These are phyloP conservation scores for Nakaseomyces kungkrabaensis DNA, from an alignment of 1,139 yeast genomes.

Conservation along the genomic window DNA sequence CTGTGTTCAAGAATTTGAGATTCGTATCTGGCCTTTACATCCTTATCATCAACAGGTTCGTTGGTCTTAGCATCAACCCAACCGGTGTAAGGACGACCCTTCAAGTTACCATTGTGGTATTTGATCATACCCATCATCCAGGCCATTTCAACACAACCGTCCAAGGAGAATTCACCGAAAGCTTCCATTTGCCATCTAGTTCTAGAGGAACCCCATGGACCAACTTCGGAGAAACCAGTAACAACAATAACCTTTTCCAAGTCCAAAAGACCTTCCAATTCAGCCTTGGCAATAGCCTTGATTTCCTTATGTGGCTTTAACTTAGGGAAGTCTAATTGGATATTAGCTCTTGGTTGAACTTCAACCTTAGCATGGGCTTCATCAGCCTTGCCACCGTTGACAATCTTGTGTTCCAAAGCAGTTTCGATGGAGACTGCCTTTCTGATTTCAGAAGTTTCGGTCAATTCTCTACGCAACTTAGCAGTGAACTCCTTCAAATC, in stretches of 20 bases:
- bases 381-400: conserved; percentile 85
- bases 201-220: conserved; percentile 99
- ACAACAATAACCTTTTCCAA: conserved; percentile 86
- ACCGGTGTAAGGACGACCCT: conserved; percentile 82
- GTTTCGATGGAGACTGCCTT: conserved; percentile 93
- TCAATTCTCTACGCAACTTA: conserved; percentile 68
- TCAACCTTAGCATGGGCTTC: conserved; percentile 67
- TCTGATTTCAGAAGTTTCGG: conserved; percentile 83
- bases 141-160: conserved; percentile 98
- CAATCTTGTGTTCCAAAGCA: conserved; percentile 84
- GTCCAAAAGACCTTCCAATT: conserved; percentile 84
- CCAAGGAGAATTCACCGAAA: conserved; percentile 87
- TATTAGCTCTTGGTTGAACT: conserved; percentile 75
- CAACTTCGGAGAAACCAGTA: conserved; percentile 96
- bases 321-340: conserved; percentile 86
- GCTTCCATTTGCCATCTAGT: conserved; percentile 99
- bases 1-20: conserved; percentile 78
- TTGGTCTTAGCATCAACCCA: conserved; percentile 96
- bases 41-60: conserved; percentile 89
- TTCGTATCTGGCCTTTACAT: conserved; percentile 86
- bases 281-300: conserved; percentile 55
- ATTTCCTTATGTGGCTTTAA: conserved; percentile 69
- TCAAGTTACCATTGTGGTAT: conserved; percentile 85
- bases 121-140: conserved; percentile 98
- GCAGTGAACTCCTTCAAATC: conserved; percentile 84